A percentile compares a stretch with the other conserved stretches of the same genome.
phyloP scores from a whole-genome alignment of 2,329 filamentous ascomycete species.

The Thelonectria rubi region DNA sequence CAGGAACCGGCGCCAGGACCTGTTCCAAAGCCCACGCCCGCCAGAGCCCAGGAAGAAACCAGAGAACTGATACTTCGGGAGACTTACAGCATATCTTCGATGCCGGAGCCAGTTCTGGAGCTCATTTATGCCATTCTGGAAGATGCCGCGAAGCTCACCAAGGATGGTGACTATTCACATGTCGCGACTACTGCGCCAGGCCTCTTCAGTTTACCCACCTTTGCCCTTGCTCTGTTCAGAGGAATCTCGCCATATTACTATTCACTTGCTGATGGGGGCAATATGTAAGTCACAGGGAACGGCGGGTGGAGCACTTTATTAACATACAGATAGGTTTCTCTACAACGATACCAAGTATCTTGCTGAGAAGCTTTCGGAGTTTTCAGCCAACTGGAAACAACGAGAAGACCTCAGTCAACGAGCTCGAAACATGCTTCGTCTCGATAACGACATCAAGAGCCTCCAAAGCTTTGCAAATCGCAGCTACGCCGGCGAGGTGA shows the following conservation, averaged over 20 bases:
- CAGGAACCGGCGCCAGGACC: conserved; percentile 37
- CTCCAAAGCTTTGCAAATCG: conserved; percentile 68
- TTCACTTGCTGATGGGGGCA: conserved; percentile 66
- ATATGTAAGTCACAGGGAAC: conserved; percentile 61
- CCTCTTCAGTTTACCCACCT: conserved; percentile 75
- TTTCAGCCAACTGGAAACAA: conserved; percentile 61
- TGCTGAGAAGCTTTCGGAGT: conserved; percentile 62
- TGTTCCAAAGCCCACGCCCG: conserved; percentile 22
- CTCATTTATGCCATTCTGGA: conserved; percentile 69
- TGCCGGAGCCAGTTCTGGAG: conserved; percentile 80
- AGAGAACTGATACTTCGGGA: conserved; percentile 83
- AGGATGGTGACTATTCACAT: conserved; percentile 60
- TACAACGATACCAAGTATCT: conserved; percentile 75
- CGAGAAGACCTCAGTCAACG: conserved; percentile 61
- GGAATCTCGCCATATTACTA: conserved; percentile 82
- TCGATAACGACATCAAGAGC: conserved; percentile 68
- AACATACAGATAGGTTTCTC: conserved; percentile 58
- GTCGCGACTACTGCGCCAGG: conserved; percentile 74
- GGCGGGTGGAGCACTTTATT: background rate
- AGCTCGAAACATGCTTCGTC: conserved; percentile 63
- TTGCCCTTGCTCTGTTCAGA: conserved; percentile 80
- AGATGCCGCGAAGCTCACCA: conserved; percentile 69
- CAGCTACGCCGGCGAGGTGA: conserved; percentile 69
- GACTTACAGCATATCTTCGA: conserved; percentile 86
- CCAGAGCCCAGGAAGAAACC: conserved; percentile 46